Percentiles rank a stretch among this genome's conserved stretches.
Evolutionary conservation across 2,329 filamentous ascomycete genomes (phyloP).

Genomic region (Exophiala bonariae): DNA sequence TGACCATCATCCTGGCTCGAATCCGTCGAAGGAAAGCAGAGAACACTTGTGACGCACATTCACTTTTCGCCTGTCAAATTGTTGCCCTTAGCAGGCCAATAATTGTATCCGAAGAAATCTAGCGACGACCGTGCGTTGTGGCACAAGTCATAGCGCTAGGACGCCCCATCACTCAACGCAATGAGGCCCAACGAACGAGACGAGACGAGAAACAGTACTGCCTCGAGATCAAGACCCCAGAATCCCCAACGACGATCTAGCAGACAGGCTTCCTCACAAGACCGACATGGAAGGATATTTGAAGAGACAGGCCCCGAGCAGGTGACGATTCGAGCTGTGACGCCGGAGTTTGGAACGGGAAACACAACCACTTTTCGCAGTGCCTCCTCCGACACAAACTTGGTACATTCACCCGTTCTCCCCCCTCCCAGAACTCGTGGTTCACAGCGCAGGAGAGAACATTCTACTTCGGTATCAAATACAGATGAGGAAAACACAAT

Average conservation of each 20-base stretch:
- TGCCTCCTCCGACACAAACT: slow-evolving; percentile 12
- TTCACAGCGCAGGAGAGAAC: slow-evolving; percentile 20
- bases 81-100: slow-evolving; percentile 6
- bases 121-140: neutral
- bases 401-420: slow-evolving; percentile 18
- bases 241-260: slow-evolving; percentile 17
- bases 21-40: slow-evolving; percentile 15
- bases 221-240: slow-evolving; percentile 17
- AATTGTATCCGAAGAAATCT: neutral
- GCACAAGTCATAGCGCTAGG: too few species aligned
- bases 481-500: slow-evolving; percentile 36
- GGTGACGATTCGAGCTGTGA: slow-evolving; percentile 46
- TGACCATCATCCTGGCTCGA: slow-evolving; percentile 9
- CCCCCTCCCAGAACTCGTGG: slow-evolving; percentile 23
- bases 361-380: slow-evolving; percentile 33
- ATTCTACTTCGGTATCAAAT: slow-evolving; percentile 25
- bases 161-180: neutral
- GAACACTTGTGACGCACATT: slow-evolving; percentile 9
- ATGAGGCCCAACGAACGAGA: slow-evolving; percentile 15
- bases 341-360: slow-evolving; percentile 40
- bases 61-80: slow-evolving; percentile 1
- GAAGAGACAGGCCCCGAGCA: slow-evolving; percentile 45
- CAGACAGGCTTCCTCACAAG: slow-evolving; percentile 20
- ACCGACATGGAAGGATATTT: slow-evolving; percentile 26
- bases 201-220: slow-evolving; percentile 5